Base-by-base conservation (phyloP, 768 basidiomycete species). In the Pilatotrama ljubarskyi region DNA sequence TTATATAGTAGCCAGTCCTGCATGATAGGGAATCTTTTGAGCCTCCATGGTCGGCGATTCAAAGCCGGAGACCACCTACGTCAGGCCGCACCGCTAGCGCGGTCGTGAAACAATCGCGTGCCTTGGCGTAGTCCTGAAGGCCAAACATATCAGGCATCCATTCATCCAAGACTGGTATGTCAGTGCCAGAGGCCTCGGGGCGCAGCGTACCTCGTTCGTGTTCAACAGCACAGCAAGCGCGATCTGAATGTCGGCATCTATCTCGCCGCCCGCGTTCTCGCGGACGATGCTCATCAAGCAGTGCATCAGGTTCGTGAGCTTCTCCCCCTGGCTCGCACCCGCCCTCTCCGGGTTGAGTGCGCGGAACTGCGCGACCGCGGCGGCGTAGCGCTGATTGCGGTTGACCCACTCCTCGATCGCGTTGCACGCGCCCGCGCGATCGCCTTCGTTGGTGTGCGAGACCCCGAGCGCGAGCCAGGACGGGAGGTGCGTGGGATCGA, bases 231-330 rank as follows among this genome's bases (percentile, higher is more conserved):
- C 90, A 4, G 94, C 96, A 50, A 99, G 79, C 5, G 94, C 97
- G 49, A 98, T 86, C 75, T 99, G 97, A 26, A 95, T 86, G 72
- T 99, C 96, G 9, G 96, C 88, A 72, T 99, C 97, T 22, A 98
- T 82, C 52, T 80, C 79, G 3, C 80, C 83, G 40, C 75, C 78
- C 18, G 76, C 76, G 62, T 82, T 78, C 63, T 78, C 78, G 65
- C 86, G 79, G 40, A 88, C 95, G 82, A 98, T 88, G 15, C 77
- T 79, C 64, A 98, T 91, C 68, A 98, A 75, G 67, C 86, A 85
- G n/a, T 86, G 77, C 26, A 93, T 85, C 65, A 98, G 73, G 36
- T 79, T 72, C 25, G 75, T 66, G 69, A 84, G 84, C 43, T 73
- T 75, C 60, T 82, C 77, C 5, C 64, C 55, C 37, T 75, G 69